phyloP scores from a whole-genome alignment of 495 filamentous ascomycete genomes.

The Penicillium taxi region DNA sequence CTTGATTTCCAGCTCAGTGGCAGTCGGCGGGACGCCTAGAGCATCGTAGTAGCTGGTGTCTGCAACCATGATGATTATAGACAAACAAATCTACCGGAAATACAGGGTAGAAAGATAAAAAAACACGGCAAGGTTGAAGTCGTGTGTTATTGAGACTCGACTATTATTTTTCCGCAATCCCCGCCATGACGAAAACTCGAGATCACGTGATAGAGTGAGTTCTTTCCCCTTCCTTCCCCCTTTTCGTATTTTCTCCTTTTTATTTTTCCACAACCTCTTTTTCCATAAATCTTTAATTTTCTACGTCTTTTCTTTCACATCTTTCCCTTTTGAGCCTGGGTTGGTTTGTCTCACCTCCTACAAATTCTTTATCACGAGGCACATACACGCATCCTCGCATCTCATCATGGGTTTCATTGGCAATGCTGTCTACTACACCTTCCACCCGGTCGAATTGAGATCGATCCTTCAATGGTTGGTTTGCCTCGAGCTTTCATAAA shows the following conservation, averaged over 20 bases:
- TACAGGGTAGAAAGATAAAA: background rate
- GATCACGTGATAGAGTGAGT: no score
- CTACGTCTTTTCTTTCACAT: slow-evolving; percentile 2
- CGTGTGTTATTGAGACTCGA: no score
- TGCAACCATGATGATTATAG: slow-evolving; percentile 56
- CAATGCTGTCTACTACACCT: slow-evolving; percentile 62
- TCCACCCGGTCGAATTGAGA: slow-evolving; percentile 73
- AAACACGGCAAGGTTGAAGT: background rate
- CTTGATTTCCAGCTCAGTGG: slow-evolving; percentile 95
- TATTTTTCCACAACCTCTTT: slow-evolving; percentile 4
- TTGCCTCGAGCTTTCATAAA: background rate
- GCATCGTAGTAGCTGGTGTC: slow-evolving; percentile 87
- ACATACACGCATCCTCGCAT: slow-evolving; percentile 3
- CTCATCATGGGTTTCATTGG: slow-evolving; percentile 45
- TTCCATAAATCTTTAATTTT: slow-evolving; percentile 2
- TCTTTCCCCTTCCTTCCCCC: slow-evolving; percentile 1
- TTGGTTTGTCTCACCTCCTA: slow-evolving; percentile 2
- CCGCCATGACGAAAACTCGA: no score
- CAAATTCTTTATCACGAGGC: no score
- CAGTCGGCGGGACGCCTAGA: slow-evolving; percentile 78
- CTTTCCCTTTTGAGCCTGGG: background rate
- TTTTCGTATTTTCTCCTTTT: slow-evolving; percentile 4
- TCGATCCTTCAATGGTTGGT: slow-evolving; percentile 87
- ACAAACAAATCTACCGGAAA: background rate
- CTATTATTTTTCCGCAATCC: no score